Conservation (phyloP, 1,284 basidiomycete genomes). For the Ustilago loliicola region DNA sequence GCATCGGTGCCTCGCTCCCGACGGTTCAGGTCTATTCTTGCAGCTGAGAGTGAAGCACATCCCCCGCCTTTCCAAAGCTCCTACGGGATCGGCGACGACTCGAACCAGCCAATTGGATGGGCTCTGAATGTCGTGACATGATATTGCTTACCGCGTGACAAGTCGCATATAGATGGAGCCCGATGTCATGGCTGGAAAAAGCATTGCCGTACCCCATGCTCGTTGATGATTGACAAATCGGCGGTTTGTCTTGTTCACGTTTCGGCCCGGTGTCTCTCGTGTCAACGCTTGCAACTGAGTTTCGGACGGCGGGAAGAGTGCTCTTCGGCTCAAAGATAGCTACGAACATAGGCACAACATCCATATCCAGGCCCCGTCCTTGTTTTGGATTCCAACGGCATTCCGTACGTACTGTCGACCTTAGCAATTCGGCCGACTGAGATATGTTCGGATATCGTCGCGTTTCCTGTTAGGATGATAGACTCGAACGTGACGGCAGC, state of each 20-base stretch:
- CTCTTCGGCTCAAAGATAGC: background rate
- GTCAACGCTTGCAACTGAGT: too few relatives aligned
- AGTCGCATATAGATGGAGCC: background rate
- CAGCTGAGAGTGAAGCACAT: background rate
- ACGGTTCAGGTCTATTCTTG: conserved; percentile 5
- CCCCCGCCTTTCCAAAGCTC: background rate
- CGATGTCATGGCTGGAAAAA: background rate
- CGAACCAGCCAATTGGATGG: conserved; percentile 2
- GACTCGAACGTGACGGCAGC: conserved; percentile 1
- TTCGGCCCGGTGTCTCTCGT: conserved; percentile 1
- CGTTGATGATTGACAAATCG: background rate
- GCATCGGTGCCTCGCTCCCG: conserved; percentile 9
- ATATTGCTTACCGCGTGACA: background rate
- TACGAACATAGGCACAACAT: background rate
- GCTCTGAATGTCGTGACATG: background rate
- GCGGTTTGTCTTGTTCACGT: background rate
- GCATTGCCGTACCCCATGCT: background rate
- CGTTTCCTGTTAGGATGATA: background rate
- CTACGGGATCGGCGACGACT: background rate
- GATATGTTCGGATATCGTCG: background rate
- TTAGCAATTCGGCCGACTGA: background rate
- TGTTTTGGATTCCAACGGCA: background rate
- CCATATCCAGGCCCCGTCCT: background rate
- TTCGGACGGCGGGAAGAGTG: background rate
- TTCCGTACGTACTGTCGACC: background rate